phyloP scores from a whole-genome alignment of 176 grass and related monocot genomes.

The Avena sativa region DNA sequence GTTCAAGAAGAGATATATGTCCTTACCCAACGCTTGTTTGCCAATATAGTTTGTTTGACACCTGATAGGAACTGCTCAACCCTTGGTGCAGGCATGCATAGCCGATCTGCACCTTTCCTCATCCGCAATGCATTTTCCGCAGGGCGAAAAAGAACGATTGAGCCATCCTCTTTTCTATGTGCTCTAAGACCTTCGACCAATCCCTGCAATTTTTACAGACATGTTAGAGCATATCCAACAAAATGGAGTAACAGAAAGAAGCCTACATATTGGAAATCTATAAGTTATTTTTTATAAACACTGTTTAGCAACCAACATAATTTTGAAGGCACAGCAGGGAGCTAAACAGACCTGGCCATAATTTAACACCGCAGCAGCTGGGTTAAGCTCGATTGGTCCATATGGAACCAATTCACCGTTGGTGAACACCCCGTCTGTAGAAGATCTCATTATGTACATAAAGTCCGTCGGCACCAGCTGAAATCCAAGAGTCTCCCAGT shows the following conservation, averaged over 20 bases:
- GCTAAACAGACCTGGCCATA: slow-evolving; percentile 81
- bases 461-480: slow-evolving; percentile 82
- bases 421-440: slow-evolving; percentile 59
- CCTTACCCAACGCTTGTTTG: slow-evolving; percentile 88
- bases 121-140: slow-evolving; percentile 77
- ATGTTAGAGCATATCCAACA: slow-evolving; percentile 22
- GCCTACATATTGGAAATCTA: not conserved
- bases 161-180: slow-evolving; percentile 80
- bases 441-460: slow-evolving; percentile 79
- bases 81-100: slow-evolving; percentile 85
- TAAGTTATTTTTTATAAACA: not conserved
- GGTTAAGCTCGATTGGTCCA: slow-evolving; percentile 77
- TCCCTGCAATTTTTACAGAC: slow-evolving; percentile 49
- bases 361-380: slow-evolving; percentile 88
- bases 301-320: slow-evolving; percentile 1
- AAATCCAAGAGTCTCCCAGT: slow-evolving; percentile 90
- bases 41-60: slow-evolving; percentile 74
- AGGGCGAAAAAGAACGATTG: slow-evolving; percentile 76
- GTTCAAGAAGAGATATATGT: slow-evolving; percentile 22
- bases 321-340: not conserved
- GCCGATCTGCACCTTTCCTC: slow-evolving; percentile 67
- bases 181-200: slow-evolving; percentile 89
- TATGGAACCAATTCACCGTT: slow-evolving; percentile 77
- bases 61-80: slow-evolving; percentile 85
- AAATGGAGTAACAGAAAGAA: not conserved